Conservation (phyloP, 148 eudicot genomes). For the Silene conica region DNA sequence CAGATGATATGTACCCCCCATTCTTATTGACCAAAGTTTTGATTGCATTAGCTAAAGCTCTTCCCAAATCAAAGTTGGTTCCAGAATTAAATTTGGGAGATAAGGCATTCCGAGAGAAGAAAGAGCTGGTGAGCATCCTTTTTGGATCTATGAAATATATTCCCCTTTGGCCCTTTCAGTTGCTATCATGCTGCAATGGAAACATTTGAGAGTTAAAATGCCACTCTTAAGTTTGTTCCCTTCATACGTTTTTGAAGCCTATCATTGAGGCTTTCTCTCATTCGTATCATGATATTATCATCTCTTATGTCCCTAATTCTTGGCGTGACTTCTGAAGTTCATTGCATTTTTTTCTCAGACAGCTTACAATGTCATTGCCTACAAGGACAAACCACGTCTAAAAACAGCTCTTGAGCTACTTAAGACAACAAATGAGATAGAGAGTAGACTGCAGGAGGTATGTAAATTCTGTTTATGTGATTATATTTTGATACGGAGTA, state of each 20-base stretch:
- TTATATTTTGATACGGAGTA: background rate
- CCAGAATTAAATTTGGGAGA: slow-evolving; percentile 70
- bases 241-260: background rate
- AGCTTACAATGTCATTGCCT: slow-evolving; percentile 65
- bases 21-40: slow-evolving; percentile 57
- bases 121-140: slow-evolving; percentile 51
- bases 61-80: slow-evolving; percentile 80
- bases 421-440: slow-evolving; percentile 71
- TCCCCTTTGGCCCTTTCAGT: slow-evolving; percentile 6
- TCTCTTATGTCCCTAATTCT: slow-evolving; percentile 11
- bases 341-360: slow-evolving; percentile 36
- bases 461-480: slow-evolving; percentile 15
- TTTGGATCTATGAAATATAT: background rate
- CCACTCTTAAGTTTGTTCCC: background rate
- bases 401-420: slow-evolving; percentile 77
- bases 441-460: slow-evolving; percentile 61
- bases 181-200: background rate
- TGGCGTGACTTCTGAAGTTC: background rate
- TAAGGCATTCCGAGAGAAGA: slow-evolving; percentile 82
- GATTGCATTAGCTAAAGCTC: slow-evolving; percentile 60
- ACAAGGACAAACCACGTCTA: slow-evolving; percentile 79
- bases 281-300: background rate
- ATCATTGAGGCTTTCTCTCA: background rate
- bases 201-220: background rate
- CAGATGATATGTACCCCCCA: slow-evolving; percentile 91